Conservation (phyloP, 495 filamentous ascomycete genomes). For the Penicillium mononematosum region DNA sequence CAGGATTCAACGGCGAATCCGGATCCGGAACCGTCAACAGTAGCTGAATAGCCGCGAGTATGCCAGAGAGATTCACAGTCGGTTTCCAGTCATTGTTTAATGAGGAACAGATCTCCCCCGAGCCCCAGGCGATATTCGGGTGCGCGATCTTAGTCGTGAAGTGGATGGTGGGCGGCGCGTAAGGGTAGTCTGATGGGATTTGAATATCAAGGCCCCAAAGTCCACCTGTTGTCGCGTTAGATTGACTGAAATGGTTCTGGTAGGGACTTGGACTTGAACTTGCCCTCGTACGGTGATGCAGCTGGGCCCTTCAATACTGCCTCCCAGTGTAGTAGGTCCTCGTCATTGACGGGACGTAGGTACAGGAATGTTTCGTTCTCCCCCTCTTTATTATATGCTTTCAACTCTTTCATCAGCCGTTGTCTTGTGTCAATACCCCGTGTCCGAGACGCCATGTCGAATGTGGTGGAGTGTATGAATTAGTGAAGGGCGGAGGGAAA, state of each 20-base stretch:
- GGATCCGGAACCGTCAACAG: constrained; percentile 72
- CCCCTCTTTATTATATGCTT: constrained; percentile 54
- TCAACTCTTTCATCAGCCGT: constrained; percentile 65
- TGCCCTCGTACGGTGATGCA: constrained; percentile 72
- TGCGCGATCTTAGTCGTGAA: constrained; percentile 84
- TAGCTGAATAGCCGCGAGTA: constrained; percentile 73
- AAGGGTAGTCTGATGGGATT: constrained; percentile 77
- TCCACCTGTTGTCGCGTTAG: constrained; percentile 55
- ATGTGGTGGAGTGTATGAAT: constrained; percentile 3
- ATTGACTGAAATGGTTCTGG: not conserved
- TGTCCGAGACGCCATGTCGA: constrained; percentile 27
- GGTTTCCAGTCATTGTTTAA: too few species aligned
- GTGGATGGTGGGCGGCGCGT: constrained; percentile 67
- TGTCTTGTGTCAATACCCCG: constrained; percentile 47
- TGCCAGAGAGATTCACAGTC: constrained; percentile 45
- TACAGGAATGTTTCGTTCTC: constrained; percentile 53
- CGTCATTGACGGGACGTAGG: constrained; percentile 66
- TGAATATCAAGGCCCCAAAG: constrained; percentile 78
- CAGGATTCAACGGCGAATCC: constrained; percentile 86
- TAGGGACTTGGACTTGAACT: constrained; percentile 2
- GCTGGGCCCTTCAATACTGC: constrained; percentile 72
- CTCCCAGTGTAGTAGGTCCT: constrained; percentile 72
- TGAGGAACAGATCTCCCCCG: constrained; percentile 77
- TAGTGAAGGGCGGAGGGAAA: constrained; percentile 1
- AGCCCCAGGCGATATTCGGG: constrained; percentile 76